phyloP scores from a whole-genome alignment of 441 rosid genomes.

The Macaranga tanarius region DNA sequence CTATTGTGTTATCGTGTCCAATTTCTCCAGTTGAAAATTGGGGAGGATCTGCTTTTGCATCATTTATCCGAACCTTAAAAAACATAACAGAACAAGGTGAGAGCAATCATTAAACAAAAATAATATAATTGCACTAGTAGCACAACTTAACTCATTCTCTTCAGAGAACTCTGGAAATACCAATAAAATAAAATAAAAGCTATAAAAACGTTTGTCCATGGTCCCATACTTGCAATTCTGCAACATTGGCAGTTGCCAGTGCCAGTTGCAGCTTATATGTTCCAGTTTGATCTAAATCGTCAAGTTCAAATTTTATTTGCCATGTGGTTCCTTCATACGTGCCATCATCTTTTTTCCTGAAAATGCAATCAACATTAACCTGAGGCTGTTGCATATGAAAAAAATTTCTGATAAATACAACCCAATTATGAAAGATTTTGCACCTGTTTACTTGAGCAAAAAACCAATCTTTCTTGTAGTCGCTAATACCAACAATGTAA shows the following conservation, averaged over 20 bases:
- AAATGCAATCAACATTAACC: constrained; percentile 1
- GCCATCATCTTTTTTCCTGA: constrained; percentile 50
- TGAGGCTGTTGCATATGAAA: background rate
- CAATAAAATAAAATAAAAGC: background rate
- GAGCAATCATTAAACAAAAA: too few relatives aligned
- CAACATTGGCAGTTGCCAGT: constrained; percentile 61
- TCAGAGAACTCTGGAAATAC: too few relatives aligned
- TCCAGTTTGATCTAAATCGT: constrained; percentile 30
- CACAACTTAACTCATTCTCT: background rate
- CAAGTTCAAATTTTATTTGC: constrained; percentile 64
- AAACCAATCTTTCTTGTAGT: constrained; percentile 58
- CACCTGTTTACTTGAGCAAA: constrained; percentile 63
- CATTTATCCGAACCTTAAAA: constrained; percentile 55
- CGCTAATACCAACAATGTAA: constrained; percentile 45
- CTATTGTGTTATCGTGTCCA: constrained; percentile 57
- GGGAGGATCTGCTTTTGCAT: constrained; percentile 31
- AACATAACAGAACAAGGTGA: background rate
- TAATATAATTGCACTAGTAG: background rate
- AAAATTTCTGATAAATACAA: background rate
- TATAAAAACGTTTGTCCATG: background rate
- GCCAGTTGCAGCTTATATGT: constrained; percentile 62
- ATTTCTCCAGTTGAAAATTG: constrained; percentile 54
- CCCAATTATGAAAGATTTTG: background rate
- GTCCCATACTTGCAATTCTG: constrained; percentile 54
- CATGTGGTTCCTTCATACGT: constrained; percentile 63